phyloP scores from a whole-genome alignment of 2,329 filamentous ascomycete species.

The Amylocarpus encephaloides region DNA sequence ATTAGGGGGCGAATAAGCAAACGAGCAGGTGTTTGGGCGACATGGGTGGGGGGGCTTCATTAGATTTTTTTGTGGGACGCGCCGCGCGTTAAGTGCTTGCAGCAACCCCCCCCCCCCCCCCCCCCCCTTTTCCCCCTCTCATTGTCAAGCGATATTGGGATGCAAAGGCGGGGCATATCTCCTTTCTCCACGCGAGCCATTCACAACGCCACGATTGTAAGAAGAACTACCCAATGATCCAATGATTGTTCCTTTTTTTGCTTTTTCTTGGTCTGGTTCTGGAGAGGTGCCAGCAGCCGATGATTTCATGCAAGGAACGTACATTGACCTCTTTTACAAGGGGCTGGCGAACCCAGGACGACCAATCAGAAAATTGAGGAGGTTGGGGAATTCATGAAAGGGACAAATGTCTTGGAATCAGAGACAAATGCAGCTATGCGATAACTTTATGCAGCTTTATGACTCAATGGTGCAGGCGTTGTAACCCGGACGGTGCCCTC shows the following conservation, averaged over 20 bases:
- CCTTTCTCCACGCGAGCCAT: slow-evolving; percentile 3
- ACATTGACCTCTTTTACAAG: not conserved
- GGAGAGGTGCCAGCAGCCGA: not conserved
- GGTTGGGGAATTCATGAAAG: slow-evolving; percentile 6
- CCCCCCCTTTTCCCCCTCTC: not conserved
- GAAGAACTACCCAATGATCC: too few species aligned
- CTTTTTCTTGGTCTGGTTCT: not conserved
- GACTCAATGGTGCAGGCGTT: slow-evolving; percentile 7
- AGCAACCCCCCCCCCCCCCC: slow-evolving; percentile 9
- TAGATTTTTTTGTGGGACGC: too few species aligned
- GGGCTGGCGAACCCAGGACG: not conserved
- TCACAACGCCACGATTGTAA: not conserved
- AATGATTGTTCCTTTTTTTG: slow-evolving; percentile 2
- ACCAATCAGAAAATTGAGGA: slow-evolving; percentile 5
- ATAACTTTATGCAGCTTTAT: slow-evolving; percentile 15
- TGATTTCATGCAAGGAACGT: slow-evolving; percentile 12
- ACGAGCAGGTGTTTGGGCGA: too few species aligned
- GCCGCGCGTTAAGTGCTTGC: too few species aligned
- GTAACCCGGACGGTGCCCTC: not conserved
- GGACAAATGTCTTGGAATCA: not conserved
- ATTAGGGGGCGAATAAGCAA: too few species aligned
- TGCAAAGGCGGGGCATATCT: not conserved
- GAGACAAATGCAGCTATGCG: slow-evolving; percentile 6
- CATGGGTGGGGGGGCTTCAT: too few species aligned
- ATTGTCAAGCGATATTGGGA: not conserved